phyloP scores from a whole-genome alignment of 1,139 yeast species.

The Geotrichum phurueaensis region DNA sequence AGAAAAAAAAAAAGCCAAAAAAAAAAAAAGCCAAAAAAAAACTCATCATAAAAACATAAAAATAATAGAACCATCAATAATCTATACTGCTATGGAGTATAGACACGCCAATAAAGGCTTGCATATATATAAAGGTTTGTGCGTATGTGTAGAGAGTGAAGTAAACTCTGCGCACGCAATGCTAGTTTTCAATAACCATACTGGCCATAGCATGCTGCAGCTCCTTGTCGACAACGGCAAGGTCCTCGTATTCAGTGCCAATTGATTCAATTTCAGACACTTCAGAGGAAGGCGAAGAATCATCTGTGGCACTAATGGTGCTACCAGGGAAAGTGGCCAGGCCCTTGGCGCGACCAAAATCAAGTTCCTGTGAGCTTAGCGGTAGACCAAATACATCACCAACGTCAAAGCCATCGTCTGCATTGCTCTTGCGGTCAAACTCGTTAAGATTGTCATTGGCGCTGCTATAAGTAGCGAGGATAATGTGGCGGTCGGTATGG shows the following conservation, averaged over 20 bases:
- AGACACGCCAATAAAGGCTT: background rate
- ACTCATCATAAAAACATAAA: background rate
- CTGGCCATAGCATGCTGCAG: constrained; percentile 32
- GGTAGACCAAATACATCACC: constrained; percentile 21
- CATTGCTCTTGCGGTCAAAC: constrained; percentile 7
- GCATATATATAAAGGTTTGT: background rate
- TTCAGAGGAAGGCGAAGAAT: background rate
- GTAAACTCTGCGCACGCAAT: background rate
- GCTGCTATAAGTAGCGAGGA: constrained; percentile 25
- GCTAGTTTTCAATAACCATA: constrained; percentile 19
- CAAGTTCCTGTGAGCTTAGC: constrained; percentile 22
- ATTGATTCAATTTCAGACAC: background rate
- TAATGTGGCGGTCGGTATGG: constrained; percentile 39
- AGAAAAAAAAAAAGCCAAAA: background rate
- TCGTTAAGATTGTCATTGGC: constrained; percentile 11
- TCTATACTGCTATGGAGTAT: background rate
- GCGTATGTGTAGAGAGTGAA: background rate
- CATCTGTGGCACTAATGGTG: background rate
- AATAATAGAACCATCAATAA: background rate
- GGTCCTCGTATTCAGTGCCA: background rate
- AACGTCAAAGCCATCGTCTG: constrained; percentile 1
- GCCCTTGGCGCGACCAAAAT: constrained; percentile 28
- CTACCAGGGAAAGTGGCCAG: constrained; percentile 23
- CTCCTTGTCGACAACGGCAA: constrained; percentile 19
- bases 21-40: background rate